Evolutionary conservation across 2,329 filamentous ascomycete species (phyloP), one percentile per base, ranked within the genome.

Genomic region (Aphanocladium album): DNA sequence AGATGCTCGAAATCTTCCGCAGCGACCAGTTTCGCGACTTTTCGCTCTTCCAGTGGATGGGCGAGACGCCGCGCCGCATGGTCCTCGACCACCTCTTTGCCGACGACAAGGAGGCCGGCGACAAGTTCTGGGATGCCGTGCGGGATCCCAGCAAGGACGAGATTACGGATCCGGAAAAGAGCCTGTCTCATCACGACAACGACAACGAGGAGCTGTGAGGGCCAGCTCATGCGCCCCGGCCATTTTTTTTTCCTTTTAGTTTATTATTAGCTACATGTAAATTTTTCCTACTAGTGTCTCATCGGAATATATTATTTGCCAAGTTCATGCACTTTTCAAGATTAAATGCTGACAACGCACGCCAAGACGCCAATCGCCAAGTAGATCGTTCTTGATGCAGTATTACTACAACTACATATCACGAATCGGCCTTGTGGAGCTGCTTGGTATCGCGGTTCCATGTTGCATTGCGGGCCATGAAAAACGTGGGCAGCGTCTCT

Each of bases 1-100:
- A 90, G 70, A 89, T 92, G 72, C 76, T 93, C 12, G 89, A 93
- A 73, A 85, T 93, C 17, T 89, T 93, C 75, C 80, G 86, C 54
- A 83, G 87, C 0, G 84, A 89, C 65, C 80, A 86, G 70, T 92
- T 91, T 70, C 79, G 86, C 64, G 88, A 91, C 69, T 89, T 91
- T 66, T 88, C 84, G 0, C 76, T 90, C 19, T 89, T 89, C 74
- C 86, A 90, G 74, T 91, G 88, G 88, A 79, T 91, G 72, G 88
- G 87, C 4, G 86, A 89, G 77, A 89, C 87, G 8, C 88, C 88
- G 1, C 80, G 82, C 76, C 79, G 83, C 62, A 77, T 88, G 74
- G 86, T 89, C 5, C 76, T 82, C 43, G 88, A 90, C 63, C 86
- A 88, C 64, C 67, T 90, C 56, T 90, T 90, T 69, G 75, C 80